Conservation (phyloP, 257 asterid species). For the Primulina huaijiensis region DNA sequence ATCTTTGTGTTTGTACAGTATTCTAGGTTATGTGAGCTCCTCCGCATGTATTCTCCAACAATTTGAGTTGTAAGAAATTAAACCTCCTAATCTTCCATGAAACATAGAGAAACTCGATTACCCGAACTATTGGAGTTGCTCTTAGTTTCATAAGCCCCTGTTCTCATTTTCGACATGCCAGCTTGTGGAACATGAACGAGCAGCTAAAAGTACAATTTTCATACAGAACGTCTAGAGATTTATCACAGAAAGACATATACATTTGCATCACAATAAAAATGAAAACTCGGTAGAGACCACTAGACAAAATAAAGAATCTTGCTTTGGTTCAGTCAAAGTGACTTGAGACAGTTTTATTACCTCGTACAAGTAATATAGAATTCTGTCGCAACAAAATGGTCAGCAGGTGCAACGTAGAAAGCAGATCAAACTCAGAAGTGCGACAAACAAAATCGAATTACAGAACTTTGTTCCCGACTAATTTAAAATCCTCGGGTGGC, state of each 20-base stretch:
- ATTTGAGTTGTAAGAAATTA: neutral
- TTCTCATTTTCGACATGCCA: neutral
- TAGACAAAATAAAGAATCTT: neutral
- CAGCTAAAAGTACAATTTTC: neutral
- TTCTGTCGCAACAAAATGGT: neutral
- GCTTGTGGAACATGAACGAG: neutral
- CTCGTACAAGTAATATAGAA: neutral
- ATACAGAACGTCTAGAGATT: too few relatives aligned
- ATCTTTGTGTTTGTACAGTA: neutral
- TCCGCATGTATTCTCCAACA: neutral
- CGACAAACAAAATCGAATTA: slow-evolving; percentile 33
- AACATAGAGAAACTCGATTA: neutral
- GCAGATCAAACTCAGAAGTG: neutral
- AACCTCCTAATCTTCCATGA: neutral
- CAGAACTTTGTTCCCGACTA: slow-evolving; percentile 28
- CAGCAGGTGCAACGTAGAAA: neutral
- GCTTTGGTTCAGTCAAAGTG: neutral
- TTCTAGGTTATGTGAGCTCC: neutral
- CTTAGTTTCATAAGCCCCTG: too few relatives aligned
- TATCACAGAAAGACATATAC: too few relatives aligned
- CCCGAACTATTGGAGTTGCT: too few relatives aligned
- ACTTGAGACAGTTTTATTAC: neutral
- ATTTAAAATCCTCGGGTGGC: slow-evolving; percentile 56
- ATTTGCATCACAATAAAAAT: too few relatives aligned
- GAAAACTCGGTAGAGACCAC: neutral